phyloP scores from a whole-genome alignment of 148 eudicot species.

The Arctostaphylos glauca region DNA sequence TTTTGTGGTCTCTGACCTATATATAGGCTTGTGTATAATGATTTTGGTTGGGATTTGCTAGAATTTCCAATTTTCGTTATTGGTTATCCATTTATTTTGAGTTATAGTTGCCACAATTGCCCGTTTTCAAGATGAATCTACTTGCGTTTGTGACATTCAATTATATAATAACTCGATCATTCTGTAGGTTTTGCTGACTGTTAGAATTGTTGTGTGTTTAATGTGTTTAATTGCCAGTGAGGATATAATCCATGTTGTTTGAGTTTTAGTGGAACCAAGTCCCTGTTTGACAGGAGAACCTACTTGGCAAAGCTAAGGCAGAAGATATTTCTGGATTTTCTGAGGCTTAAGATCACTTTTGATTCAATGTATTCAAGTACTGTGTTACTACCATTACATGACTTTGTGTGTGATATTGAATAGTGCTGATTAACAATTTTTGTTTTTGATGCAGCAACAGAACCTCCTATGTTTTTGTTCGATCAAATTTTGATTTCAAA shows the following conservation, averaged over 20 bases:
- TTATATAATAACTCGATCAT: background rate
- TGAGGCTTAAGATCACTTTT: slow-evolving; percentile 27
- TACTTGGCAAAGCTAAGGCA: slow-evolving; percentile 41
- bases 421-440: background rate
- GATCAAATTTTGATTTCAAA: background rate
- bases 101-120: background rate
- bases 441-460: background rate
- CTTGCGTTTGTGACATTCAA: background rate
- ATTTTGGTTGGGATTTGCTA: background rate
- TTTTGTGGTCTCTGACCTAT: background rate
- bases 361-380: background rate
- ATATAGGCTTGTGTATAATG: background rate
- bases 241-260: slow-evolving; percentile 38
- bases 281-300: slow-evolving; percentile 63
- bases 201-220: background rate
- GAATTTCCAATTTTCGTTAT: background rate
- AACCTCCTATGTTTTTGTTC: background rate
- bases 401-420: background rate
- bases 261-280: slow-evolving; percentile 55
- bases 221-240: slow-evolving; percentile 22
- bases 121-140: background rate
- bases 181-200: background rate
- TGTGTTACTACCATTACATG: background rate
- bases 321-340: slow-evolving; percentile 46
- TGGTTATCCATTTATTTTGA: background rate